Evolutionary conservation across 169 alveolate species (phyloP), one percentile per base, ranked within the genome.

Genomic region (Hammondia hammondi): DNA sequence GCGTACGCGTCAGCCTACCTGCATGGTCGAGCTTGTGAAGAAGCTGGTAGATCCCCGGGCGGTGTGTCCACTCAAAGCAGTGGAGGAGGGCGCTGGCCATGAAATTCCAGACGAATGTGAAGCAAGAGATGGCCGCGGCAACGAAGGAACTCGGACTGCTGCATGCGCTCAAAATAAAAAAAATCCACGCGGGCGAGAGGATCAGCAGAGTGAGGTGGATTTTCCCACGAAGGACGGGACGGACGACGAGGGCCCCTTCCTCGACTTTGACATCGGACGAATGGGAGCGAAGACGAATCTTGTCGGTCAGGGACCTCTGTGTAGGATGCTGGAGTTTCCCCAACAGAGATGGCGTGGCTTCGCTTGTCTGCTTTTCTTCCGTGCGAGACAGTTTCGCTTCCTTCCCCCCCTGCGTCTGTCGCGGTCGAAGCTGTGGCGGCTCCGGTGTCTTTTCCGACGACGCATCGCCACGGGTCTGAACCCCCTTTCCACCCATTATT

Each of bases 181-280:
- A 52, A 43, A 72, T 72, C 95, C 95, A 93, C 46, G 85, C 46
- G 10, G 95, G 95, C 5, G 93, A 70, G 48, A 87, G 72, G 35
- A 93, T 48, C 17, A 93, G 45, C 61, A 93, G 93, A 73, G 45
- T 67, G 81, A 93, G 72, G 73, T 93, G 95, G 39, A 93, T 93
- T 46, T 85, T 93, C n/a, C 95, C 95, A 45, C 95, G 88, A 89
- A 93, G 90, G n/a, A 85, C 39, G 29, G 95, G 95, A 45, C 95
- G 91, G 27, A 84, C 71, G 24, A 82, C 72, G 19, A 92, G n/a
- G 19, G 67, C 88, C 3, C 48, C 95, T 21, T 81, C 92, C 46
- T 27, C 92, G 35, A 43, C 85, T n/a, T 43, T 4, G 43, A 43
- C 85, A 19, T 73, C 85, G 24, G 85, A 73, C 52, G 85, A 73